phyloP scores from a whole-genome alignment of 2,329 filamentous ascomycete species.

The Trichothecium sympodiale region DNA sequence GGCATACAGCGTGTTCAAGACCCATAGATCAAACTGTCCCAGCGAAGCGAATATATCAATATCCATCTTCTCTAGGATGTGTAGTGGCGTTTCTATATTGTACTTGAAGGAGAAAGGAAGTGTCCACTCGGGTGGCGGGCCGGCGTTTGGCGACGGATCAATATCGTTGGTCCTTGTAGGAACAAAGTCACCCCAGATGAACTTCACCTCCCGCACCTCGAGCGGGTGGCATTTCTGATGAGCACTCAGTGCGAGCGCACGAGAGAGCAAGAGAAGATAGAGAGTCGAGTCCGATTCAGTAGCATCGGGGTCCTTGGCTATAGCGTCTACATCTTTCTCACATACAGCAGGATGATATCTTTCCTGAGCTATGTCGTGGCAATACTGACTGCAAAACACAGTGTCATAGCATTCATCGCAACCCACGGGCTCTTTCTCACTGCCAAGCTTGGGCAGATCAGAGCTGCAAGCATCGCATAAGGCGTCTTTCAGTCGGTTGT shows the following conservation, averaged over 20 bases:
- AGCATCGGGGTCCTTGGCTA: constrained; percentile 52
- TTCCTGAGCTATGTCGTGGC: constrained; percentile 44
- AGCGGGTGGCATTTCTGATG: constrained; percentile 52
- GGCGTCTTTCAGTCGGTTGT: constrained; percentile 75
- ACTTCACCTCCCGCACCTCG: constrained; percentile 53
- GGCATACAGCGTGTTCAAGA: constrained; percentile 82
- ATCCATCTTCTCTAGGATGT: constrained; percentile 76
- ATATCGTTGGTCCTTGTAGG: constrained; percentile 40
- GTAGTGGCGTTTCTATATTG: constrained; percentile 64
- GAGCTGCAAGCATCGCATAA: constrained; percentile 84
- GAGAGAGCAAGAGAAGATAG: constrained; percentile 51
- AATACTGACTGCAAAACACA: constrained; percentile 53
- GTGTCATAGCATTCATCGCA: constrained; percentile 54
- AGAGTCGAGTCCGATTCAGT: constrained; percentile 49
- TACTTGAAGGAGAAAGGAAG: constrained; percentile 69
- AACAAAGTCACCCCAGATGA: constrained; percentile 60
- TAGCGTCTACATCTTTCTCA: constrained; percentile 53
- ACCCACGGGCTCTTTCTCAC: constrained; percentile 33
- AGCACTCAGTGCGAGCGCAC: constrained; percentile 50
- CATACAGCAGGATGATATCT: constrained; percentile 56
- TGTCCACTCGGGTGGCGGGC: constrained; percentile 51
- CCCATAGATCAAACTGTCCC: constrained; percentile 59
- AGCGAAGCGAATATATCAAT: constrained; percentile 58
- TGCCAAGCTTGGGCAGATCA: constrained; percentile 51
- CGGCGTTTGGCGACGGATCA: constrained; percentile 39